Conservation (phyloP, 441 rosid genomes). For the Jatropha multifida region DNA sequence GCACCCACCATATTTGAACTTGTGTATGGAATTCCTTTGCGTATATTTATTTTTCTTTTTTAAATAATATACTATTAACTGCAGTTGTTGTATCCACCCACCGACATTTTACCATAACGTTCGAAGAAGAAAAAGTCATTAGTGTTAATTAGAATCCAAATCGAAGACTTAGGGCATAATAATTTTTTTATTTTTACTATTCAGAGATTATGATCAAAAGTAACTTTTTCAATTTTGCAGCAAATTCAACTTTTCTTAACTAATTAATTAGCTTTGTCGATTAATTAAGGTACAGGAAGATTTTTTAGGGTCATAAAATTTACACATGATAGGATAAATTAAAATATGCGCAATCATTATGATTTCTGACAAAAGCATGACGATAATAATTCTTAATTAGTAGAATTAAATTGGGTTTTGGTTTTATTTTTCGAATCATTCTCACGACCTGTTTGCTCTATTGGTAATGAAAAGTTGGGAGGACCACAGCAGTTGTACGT, state of each 20-base stretch:
- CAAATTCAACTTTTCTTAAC: not conserved
- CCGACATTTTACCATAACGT: not conserved
- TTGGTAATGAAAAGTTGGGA: not conserved
- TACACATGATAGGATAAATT: too few species aligned
- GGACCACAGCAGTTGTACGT: not conserved
- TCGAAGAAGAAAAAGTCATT: not conserved
- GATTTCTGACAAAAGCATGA: not conserved
- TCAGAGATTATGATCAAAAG: not conserved
- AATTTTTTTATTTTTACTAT: not conserved
- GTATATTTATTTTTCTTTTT: not conserved
- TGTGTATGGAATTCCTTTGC: not conserved
- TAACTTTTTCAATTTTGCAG: too few species aligned
- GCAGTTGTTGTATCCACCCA: constrained; percentile 6
- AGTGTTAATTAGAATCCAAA: not conserved
- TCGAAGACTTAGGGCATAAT: not conserved
- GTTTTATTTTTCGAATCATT: too few species aligned
- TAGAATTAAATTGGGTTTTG: too few species aligned
- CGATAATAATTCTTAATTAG: not conserved
- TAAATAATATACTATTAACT: not conserved
- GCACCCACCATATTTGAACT: constrained; percentile 9
- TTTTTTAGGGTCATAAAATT: not conserved
- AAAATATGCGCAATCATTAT: not conserved
- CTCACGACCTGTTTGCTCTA: not conserved
- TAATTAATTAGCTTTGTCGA: not conserved
- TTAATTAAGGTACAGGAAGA: not conserved